phyloP scores from a whole-genome alignment of 2,329 filamentous ascomycete species.

The Sordariomycetes sp. region DNA sequence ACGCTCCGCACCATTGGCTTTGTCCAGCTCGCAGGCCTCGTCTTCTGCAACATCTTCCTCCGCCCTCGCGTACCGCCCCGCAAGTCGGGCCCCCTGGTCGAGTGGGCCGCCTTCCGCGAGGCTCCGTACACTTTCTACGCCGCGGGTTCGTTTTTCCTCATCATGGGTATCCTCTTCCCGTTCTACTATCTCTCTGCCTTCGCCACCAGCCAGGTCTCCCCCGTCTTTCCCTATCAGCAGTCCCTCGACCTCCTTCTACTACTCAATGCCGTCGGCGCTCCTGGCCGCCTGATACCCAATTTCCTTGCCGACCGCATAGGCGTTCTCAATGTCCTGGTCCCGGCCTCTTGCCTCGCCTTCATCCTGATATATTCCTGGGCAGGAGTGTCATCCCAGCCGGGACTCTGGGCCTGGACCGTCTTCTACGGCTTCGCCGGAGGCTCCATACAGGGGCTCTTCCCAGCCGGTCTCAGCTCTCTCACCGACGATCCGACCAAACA shows the following conservation, averaged over 20 bases:
- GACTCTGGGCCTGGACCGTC: constrained; percentile 50
- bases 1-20: constrained; percentile 50
- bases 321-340: constrained; percentile 49
- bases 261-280: constrained; percentile 50
- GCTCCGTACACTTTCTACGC: constrained; percentile 30
- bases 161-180: constrained; percentile 42
- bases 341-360: constrained; percentile 28
- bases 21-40: constrained; percentile 35
- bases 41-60: constrained; percentile 24
- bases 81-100: constrained; percentile 27
- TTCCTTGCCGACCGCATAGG: constrained; percentile 47
- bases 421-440: constrained; percentile 56
- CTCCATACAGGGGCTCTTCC: constrained; percentile 53
- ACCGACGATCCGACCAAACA: constrained; percentile 39
- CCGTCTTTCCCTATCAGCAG: constrained; percentile 29
- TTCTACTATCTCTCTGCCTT: constrained; percentile 49
- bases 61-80: constrained; percentile 30
- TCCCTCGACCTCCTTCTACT: constrained; percentile 53
- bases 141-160: constrained; percentile 21
- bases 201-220: constrained; percentile 27
- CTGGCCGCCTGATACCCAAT: constrained; percentile 48
- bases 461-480: constrained; percentile 34
- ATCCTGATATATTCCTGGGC: constrained; percentile 46
- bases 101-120: constrained; percentile 34
- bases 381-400: constrained; percentile 33